These are phyloP conservation scores for Coemansia sp. DNA, from an alignment of 192 early-diverging fungal genomes.

Conservation along the genomic window DNA sequence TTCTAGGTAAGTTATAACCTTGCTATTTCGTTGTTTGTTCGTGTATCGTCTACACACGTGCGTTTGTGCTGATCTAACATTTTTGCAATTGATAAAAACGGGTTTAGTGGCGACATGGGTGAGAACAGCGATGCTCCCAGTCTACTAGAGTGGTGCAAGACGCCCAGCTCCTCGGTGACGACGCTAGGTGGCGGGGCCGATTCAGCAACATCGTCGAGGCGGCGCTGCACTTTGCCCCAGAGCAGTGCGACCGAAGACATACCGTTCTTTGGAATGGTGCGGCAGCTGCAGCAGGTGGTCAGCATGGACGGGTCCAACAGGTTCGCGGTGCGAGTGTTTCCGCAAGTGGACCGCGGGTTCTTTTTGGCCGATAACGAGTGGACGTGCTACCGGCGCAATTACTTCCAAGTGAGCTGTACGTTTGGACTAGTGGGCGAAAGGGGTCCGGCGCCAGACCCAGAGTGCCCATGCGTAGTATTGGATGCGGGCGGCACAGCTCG, in stretches of 20 bases:
- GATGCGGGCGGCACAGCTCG: slow-evolving; percentile 49
- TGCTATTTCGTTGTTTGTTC: background rate
- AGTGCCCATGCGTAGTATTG: slow-evolving; percentile 70
- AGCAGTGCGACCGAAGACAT: slow-evolving; percentile 1
- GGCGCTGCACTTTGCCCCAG: slow-evolving; percentile 29
- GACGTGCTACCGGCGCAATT: slow-evolving; percentile 96
- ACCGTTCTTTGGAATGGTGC: slow-evolving; percentile 71
- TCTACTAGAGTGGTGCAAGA: slow-evolving; percentile 29
- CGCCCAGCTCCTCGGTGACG: slow-evolving; percentile 8
- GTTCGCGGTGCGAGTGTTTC: slow-evolving; percentile 62
- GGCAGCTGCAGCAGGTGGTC: slow-evolving; percentile 67
- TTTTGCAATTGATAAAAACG: background rate
- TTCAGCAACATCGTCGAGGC: slow-evolving; percentile 1
- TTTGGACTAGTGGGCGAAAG: slow-evolving; percentile 38
- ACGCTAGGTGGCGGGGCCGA: slow-evolving; percentile 3
- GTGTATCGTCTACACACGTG: background rate
- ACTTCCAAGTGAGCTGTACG: slow-evolving; percentile 77
- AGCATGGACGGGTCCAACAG: slow-evolving; percentile 65
- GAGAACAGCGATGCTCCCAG: slow-evolving; percentile 7
- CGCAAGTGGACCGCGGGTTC: slow-evolving; percentile 92
- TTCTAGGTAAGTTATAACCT: background rate
- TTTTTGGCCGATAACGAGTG: slow-evolving; percentile 87
- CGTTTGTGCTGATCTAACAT: background rate
- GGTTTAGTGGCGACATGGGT: slow-evolving; percentile 7
- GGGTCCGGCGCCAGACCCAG: slow-evolving; percentile 52